A percentile compares a stretch with the other conserved stretches of the same genome.
phyloP scores from a whole-genome alignment of 2,329 filamentous ascomycete species.

The Neonectria hederae region DNA sequence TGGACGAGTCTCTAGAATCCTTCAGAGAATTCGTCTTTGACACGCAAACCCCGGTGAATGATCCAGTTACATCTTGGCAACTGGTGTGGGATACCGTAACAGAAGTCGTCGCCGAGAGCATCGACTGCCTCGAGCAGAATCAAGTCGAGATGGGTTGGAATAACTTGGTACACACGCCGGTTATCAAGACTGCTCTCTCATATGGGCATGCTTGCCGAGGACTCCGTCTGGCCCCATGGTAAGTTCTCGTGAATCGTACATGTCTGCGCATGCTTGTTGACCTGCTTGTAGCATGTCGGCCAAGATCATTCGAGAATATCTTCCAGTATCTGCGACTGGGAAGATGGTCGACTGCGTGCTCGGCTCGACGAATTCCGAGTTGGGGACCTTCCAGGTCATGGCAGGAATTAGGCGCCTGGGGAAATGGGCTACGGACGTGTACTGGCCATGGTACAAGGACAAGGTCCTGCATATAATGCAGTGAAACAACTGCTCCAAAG shows the following conservation, averaged over 20 bases:
- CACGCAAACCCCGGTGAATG: too few relatives aligned
- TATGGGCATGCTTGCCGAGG: too few relatives aligned
- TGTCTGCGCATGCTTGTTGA: too few relatives aligned
- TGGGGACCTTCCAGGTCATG: background rate
- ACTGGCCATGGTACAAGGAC: conserved; percentile 17
- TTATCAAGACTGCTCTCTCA: background rate
- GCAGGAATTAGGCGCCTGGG: conserved; percentile 1
- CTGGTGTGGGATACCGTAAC: too few relatives aligned
- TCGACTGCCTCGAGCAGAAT: background rate
- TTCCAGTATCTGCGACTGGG: background rate
- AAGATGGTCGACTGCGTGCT: conserved; percentile 3
- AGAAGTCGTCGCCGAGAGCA: background rate
- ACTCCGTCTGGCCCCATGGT: conserved; percentile 6
- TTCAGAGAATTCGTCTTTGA: too few relatives aligned
- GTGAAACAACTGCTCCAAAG: too few relatives aligned
- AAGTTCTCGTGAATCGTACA: background rate
- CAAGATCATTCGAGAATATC: conserved; percentile 10
- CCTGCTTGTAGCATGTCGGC: conserved; percentile 4
- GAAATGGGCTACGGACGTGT: conserved; percentile 1
- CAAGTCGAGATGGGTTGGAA: conserved; percentile 21
- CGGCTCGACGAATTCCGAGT: background rate
- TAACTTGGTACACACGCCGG: conserved; percentile 14
- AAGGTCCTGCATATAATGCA: conserved; percentile 8
- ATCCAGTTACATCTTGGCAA: too few relatives aligned
- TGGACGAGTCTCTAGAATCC: too few relatives aligned